phyloP scores from a whole-genome alignment of 1,139 yeast genomes.

The Geotrichum restrictum region DNA sequence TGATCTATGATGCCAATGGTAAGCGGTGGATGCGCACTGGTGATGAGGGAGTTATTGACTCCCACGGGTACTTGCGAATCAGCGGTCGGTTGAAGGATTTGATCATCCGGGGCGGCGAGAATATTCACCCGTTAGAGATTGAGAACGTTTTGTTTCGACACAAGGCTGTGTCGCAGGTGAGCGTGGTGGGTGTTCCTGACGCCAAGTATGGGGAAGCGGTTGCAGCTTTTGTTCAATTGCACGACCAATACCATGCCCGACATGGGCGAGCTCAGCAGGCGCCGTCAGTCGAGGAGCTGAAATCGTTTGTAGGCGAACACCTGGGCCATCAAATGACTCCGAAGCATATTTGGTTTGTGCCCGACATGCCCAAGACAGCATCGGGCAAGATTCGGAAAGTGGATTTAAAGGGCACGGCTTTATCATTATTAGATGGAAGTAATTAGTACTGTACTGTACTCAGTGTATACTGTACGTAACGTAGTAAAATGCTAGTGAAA shows the following conservation, averaged over 20 bases:
- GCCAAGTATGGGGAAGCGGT: conserved; percentile 37
- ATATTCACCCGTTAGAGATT: conserved; percentile 37
- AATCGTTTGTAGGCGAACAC: conserved; percentile 28
- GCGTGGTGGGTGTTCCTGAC: conserved; percentile 38
- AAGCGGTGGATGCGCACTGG: conserved; percentile 39
- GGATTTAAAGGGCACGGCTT: conserved; percentile 30
- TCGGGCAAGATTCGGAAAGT: conserved; percentile 39
- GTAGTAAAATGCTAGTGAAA: no score
- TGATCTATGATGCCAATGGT: conserved; percentile 27
- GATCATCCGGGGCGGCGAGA: conserved; percentile 40
- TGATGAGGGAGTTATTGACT: conserved; percentile 37
- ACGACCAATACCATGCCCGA: conserved; percentile 22
- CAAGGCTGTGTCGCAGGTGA: conserved; percentile 33
- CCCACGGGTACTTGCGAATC: conserved; percentile 33
- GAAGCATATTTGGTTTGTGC: conserved; percentile 32
- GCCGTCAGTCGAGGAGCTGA: conserved; percentile 25
- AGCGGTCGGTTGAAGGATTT: conserved; percentile 39
- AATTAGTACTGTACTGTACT: no score
- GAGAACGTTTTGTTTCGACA: conserved; percentile 36
- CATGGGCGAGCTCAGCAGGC: neutral
- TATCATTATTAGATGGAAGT: no score
- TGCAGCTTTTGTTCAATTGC: conserved; percentile 34
- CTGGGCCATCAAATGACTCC: conserved; percentile 38
- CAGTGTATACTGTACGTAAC: no score
- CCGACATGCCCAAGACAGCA: conserved; percentile 38